Evolutionary conservation across 2,329 filamentous ascomycete genomes (phyloP).

Genomic region (Phialophora macrospora): DNA sequence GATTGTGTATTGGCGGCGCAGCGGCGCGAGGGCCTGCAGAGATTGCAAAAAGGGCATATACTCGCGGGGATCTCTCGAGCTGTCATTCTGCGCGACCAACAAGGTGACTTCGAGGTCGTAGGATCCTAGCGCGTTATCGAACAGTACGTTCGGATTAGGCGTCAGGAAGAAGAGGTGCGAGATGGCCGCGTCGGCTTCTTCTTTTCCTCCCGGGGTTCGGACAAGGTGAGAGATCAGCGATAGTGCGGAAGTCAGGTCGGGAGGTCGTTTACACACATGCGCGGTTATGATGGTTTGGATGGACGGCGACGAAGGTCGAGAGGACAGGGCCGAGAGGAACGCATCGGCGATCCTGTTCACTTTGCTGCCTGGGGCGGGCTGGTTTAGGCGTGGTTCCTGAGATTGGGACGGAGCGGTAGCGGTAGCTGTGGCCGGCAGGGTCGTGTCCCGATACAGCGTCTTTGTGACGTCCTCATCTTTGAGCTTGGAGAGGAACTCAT

Average conservation of each 20-base stretch:
- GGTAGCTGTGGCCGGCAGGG: constrained; percentile 38
- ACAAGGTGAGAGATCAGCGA: constrained; percentile 74
- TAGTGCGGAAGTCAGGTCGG: constrained; percentile 85
- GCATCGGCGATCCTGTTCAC: constrained; percentile 89
- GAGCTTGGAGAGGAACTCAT: constrained; percentile 86
- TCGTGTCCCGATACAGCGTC: constrained; percentile 90
- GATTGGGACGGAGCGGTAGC: constrained; percentile 19
- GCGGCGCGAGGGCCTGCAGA: constrained; percentile 72
- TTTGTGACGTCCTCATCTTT: constrained; percentile 89
- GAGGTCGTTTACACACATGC: constrained; percentile 89
- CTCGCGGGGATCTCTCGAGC: constrained; percentile 91
- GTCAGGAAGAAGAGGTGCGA: constrained; percentile 98
- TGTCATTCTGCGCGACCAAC: constrained; percentile 83
- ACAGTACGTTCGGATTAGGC: constrained; percentile 81
- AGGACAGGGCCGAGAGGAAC: constrained; percentile 70
- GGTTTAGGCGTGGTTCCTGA: constrained; percentile 23
- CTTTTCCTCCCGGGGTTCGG: constrained; percentile 47
- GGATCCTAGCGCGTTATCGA: constrained; percentile 84
- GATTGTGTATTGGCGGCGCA: constrained; percentile 79
- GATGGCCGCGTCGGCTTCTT: constrained; percentile 82
- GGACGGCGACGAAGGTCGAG: constrained; percentile 64
- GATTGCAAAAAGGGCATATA: constrained; percentile 94
- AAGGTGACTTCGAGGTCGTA: constrained; percentile 91
- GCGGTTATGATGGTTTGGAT: constrained; percentile 93
- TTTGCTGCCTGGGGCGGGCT: constrained; percentile 56